These are phyloP conservation scores for Pythium rhizo-oryzae DNA, from an alignment of 352 stramenopile genomes.

Conservation along the genomic window DNA sequence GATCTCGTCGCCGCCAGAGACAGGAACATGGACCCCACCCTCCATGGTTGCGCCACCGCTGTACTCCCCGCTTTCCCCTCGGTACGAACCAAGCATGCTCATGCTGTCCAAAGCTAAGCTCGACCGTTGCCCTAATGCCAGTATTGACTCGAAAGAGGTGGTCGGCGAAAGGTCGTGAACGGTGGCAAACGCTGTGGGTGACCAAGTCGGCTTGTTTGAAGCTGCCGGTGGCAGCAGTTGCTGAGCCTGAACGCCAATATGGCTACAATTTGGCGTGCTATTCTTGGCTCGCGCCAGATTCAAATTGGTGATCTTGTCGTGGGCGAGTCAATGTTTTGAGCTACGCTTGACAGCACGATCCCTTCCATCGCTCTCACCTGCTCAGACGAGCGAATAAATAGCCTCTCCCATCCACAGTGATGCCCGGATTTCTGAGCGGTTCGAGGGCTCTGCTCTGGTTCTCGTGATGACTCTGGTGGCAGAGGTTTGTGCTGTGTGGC, in stretches of 20 bases:
- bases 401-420: neutral
- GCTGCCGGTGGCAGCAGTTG: constrained; percentile 15
- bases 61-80: constrained; percentile 36
- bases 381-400: constrained; percentile 20
- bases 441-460: neutral
- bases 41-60: constrained; percentile 29
- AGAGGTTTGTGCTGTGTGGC: neutral
- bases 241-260: neutral
- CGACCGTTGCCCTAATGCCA: neutral
- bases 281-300: neutral
- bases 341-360: neutral
- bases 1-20: constrained; percentile 62
- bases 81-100: constrained; percentile 27
- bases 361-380: neutral
- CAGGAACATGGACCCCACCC: constrained; percentile 40
- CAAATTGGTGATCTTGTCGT: constrained; percentile 1
- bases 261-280: constrained; percentile 16
- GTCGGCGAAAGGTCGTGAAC: constrained; percentile 26
- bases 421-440: neutral
- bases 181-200: neutral
- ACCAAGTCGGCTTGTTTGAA: neutral
- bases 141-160: neutral
- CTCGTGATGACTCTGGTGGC: neutral
- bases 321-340: neutral
- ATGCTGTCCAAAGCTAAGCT: constrained; percentile 9